Evolutionary conservation across 176 grass and related monocot species (phyloP).

Genomic region (Ananas comosus): DNA sequence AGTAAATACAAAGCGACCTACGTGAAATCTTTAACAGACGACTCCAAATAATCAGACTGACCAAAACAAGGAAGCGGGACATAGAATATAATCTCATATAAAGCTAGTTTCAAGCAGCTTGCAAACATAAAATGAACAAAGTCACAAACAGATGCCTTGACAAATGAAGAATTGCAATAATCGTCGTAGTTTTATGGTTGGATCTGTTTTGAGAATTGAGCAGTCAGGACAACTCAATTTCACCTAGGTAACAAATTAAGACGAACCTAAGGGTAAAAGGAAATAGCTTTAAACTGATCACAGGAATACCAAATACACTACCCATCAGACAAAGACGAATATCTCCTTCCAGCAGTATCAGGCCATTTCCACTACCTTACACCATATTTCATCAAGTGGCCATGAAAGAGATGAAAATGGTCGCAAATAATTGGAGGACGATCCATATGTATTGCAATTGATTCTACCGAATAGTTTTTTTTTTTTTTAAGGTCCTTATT

Average conservation of each 20-base stretch:
- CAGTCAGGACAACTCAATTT: not conserved
- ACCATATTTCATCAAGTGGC: too few species aligned
- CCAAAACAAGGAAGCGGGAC: not conserved
- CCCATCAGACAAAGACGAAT: too few species aligned
- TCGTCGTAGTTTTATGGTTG: not conserved
- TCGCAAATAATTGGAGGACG: too few species aligned
- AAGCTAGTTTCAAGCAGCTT: not conserved
- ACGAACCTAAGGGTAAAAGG: too few species aligned
- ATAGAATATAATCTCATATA: not conserved
- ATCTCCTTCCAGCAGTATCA: too few species aligned
- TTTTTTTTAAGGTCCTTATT: not conserved
- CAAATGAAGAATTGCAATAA: not conserved
- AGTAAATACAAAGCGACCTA: constrained; percentile 4
- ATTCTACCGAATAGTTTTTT: too few species aligned
- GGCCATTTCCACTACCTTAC: too few species aligned
- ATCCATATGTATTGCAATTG: too few species aligned
- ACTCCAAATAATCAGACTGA: not conserved
- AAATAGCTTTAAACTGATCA: too few species aligned
- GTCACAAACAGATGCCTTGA: not conserved
- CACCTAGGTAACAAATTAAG: not conserved
- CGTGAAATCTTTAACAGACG: constrained; percentile 13
- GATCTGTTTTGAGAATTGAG: not conserved
- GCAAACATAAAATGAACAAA: not conserved
- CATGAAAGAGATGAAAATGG: too few species aligned
- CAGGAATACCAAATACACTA: too few species aligned